A percentile compares a stretch with the other conserved stretches of the same genome.
These are phyloP conservation scores for Rheum nobile DNA, from an alignment of 148 eudicot genomes.

Conservation along the genomic window DNA sequence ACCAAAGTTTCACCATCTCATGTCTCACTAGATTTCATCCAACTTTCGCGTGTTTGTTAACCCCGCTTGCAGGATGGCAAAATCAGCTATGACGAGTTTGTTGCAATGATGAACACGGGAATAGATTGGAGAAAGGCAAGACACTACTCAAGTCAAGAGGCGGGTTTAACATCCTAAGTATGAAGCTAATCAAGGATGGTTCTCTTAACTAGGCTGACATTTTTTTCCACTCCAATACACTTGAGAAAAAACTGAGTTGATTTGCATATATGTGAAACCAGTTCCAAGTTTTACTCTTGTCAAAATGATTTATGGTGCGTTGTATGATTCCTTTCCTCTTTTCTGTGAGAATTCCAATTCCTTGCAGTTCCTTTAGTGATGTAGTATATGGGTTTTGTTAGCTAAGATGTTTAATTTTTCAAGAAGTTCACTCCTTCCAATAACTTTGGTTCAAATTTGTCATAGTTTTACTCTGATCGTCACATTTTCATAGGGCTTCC, in stretches of 20 bases:
- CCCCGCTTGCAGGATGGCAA: slow-evolving; percentile 51
- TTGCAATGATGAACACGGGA: slow-evolving; percentile 94
- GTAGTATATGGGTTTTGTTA: too few species aligned
- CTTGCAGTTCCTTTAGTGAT: neutral
- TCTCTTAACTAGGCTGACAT: slow-evolving; percentile 22
- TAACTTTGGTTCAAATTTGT: too few species aligned
- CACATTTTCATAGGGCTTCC: too few species aligned
- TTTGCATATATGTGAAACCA: too few species aligned
- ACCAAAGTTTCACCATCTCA: too few species aligned
- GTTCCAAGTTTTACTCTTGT: neutral
- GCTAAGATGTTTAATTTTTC: too few species aligned
- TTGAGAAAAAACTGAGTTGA: neutral
- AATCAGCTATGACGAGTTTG: slow-evolving; percentile 89
- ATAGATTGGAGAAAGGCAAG: slow-evolving; percentile 97
- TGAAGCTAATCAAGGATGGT: slow-evolving; percentile 83
- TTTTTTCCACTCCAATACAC: neutral
- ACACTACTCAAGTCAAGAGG: slow-evolving; percentile 92
- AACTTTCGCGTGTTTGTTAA: neutral
- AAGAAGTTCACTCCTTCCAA: too few species aligned
- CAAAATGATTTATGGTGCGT: neutral
- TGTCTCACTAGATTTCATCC: neutral
- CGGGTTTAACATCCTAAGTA: slow-evolving; percentile 77
- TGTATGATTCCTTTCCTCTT: neutral
- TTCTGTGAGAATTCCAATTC: neutral
- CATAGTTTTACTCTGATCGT: too few species aligned